These are phyloP conservation scores for Exophiala xenobiotica DNA, from an alignment of 2,329 filamentous ascomycete genomes.

Conservation along the genomic window DNA sequence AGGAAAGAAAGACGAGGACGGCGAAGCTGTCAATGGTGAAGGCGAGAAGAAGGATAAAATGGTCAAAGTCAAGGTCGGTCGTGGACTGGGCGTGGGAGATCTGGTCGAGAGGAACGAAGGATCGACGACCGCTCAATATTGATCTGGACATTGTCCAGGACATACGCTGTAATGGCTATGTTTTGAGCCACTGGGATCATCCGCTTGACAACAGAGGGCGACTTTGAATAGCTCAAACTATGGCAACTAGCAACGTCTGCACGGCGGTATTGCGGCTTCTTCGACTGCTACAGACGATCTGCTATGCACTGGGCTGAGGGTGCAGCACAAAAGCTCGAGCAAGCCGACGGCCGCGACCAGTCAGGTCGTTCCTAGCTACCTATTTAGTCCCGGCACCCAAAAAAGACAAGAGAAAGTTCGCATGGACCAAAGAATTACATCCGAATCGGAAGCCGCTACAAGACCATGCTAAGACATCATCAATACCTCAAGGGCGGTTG, in stretches of 20 bases:
- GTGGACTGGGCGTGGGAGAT: slow-evolving; percentile 71
- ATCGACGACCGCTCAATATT: slow-evolving; percentile 20
- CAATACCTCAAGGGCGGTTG: neutral
- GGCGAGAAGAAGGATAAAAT: slow-evolving; percentile 58
- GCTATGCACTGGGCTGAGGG: no score
- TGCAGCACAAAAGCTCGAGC: no score
- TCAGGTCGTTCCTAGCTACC: no score
- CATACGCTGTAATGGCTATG: neutral
- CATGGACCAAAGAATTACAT: no score
- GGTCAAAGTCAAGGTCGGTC: slow-evolving; percentile 82
- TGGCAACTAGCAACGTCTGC: no score
- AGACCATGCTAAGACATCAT: neutral
- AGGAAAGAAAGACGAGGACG: slow-evolving; percentile 45
- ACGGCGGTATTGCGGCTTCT: no score
- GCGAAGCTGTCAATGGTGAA: slow-evolving; percentile 61
- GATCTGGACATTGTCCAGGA: neutral
- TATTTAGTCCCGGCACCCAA: no score
- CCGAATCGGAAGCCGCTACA: no score
- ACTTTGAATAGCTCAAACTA: no score
- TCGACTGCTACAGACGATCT: no score
- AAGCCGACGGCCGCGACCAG: no score
- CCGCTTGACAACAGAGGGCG: neutral
- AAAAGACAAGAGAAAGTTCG: no score
- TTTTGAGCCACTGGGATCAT: neutral
- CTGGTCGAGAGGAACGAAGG: slow-evolving; percentile 51